Evolutionary conservation across 106 monocot species (phyloP).

Genomic region (Iris macrosiphon): DNA sequence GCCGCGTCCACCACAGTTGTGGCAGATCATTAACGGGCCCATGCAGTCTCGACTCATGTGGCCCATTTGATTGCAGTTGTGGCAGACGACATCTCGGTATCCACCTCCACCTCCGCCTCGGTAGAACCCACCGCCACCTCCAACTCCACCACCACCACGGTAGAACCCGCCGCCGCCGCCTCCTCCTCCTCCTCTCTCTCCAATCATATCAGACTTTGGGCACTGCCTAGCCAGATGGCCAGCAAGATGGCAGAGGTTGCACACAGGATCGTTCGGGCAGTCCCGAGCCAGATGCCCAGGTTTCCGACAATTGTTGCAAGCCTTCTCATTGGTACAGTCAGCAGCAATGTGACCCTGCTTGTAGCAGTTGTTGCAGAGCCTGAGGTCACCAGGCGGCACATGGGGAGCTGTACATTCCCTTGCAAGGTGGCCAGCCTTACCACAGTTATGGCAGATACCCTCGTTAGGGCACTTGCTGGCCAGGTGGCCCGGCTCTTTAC

Average conservation of each 20-base stretch:
- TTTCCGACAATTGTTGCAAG: constrained; percentile 95
- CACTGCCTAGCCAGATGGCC: constrained; percentile 78
- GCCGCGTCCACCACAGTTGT: constrained; percentile 67
- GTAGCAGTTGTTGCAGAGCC: constrained; percentile 97
- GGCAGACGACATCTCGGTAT: constrained; percentile 36
- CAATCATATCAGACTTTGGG: constrained; percentile 59
- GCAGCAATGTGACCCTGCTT: constrained; percentile 76
- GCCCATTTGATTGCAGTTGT: constrained; percentile 43
- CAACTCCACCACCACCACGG: constrained; percentile 11
- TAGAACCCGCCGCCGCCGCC: constrained; percentile 1
- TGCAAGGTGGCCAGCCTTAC: constrained; percentile 77
- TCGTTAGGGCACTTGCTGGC: constrained; percentile 87
- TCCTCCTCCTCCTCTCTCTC: constrained; percentile 24
- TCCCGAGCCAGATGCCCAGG: constrained; percentile 84
- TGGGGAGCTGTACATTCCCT: constrained; percentile 54
- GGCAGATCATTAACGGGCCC: constrained; percentile 44
- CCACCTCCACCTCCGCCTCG: constrained; percentile 14
- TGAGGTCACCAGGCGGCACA: constrained; percentile 48
- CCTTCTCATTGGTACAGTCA: constrained; percentile 92
- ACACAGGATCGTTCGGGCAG: constrained; percentile 86
- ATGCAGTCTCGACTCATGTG: constrained; percentile 55
- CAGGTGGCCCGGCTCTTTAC: constrained; percentile 86
- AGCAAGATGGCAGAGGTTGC: constrained; percentile 82
- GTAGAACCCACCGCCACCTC: background rate
- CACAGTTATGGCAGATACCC: constrained; percentile 92